Base-by-base conservation (phyloP, 768 basidiomycete species). In the Tulasnella sp. region DNA sequence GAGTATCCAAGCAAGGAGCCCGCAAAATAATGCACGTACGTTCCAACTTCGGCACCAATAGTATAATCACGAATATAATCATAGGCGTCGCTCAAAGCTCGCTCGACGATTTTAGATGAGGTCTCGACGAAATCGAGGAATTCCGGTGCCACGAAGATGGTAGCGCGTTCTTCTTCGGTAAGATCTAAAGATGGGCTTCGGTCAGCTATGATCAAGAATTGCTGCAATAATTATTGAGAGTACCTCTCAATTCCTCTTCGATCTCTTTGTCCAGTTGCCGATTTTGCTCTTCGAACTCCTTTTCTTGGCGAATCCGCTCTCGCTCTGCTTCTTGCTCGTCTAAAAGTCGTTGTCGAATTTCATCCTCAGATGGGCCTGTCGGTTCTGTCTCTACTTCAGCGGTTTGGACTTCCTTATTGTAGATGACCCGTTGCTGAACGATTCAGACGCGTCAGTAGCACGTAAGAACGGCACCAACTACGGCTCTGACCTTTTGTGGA, bases 31-130 rank as follows among this genome's bases (percentile, higher is more conserved):
- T 58, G 16, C 18, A 88, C 94, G 83, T 83, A 96, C 96, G 91
- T 90, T 82, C 92, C 93, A 9, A 93, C 89, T 84, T 96, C 95
- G 9, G 94, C 88, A 36, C 93, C 93, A 74, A 97, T 90, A n/a
- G 94, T 94, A 84, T 99, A 99, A 86, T 99, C 98, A 44, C 94
- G 92, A 82, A 96, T 95, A 83, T 99, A 98, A 85, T 99, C 98
- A 85, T 99, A 99, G 38, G 91, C 91, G 83, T 99, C 98, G 83
- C 94, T 98, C 81, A 99, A 86, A 31, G 97, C 98, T 74, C 98
- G 89, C 84, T 99, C 95, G 16, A 98, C 91, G 71, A 99, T 96
- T 86, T 97, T 97, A 31, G 94, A 95, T 12, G 95, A 97, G 82
- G 93, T 91, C 84, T 98, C 96, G 21, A 99, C 92, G 84, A 99